phyloP scores from a whole-genome alignment of 352 stramenopile genomes.

The Phytophthora lateralis region DNA sequence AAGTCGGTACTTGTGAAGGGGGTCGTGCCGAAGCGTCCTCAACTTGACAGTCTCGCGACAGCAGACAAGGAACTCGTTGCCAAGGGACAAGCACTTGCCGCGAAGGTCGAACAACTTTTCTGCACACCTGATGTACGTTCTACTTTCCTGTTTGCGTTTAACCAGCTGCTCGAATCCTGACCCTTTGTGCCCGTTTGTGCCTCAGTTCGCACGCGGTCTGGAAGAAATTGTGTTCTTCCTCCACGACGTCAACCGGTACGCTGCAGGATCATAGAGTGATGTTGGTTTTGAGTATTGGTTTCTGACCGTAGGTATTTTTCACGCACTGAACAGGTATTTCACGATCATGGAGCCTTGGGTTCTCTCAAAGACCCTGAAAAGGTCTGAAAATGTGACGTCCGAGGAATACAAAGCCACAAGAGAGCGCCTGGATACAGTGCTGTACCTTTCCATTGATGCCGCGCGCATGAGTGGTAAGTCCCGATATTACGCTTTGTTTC shows the following conservation, averaged over 20 bases:
- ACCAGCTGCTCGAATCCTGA: neutral
- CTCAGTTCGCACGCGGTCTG: slow-evolving; percentile 68
- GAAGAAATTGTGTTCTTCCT: slow-evolving; percentile 84
- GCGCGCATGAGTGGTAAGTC: slow-evolving; percentile 68
- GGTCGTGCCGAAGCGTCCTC: slow-evolving; percentile 45
- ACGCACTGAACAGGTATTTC: slow-evolving; percentile 56
- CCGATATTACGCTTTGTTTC: neutral
- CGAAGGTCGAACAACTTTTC: slow-evolving; percentile 57
- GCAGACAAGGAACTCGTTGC: slow-evolving; percentile 64
- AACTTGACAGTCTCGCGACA: slow-evolving; percentile 31
- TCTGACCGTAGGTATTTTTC: neutral
- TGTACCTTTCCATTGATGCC: slow-evolving; percentile 79
- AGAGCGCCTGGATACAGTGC: slow-evolving; percentile 62
- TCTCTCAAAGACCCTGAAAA: slow-evolving; percentile 65
- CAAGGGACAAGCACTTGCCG: slow-evolving; percentile 53
- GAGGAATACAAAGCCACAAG: slow-evolving; percentile 41
- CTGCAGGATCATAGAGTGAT: neutral
- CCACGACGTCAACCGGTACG: slow-evolving; percentile 79
- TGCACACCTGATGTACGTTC: slow-evolving; percentile 71
- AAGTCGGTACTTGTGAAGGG: slow-evolving; percentile 68
- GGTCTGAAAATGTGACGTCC: slow-evolving; percentile 29
- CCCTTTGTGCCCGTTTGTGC: slow-evolving; percentile 3
- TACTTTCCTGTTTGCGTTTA: neutral
- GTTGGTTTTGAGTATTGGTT: neutral
- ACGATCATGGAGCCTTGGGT: slow-evolving; percentile 81